Percentiles rank a stretch among this genome's conserved stretches.
Conservation (phyloP, 2,329 filamentous ascomycete genomes). For the Arthrobotrys iridis region DNA sequence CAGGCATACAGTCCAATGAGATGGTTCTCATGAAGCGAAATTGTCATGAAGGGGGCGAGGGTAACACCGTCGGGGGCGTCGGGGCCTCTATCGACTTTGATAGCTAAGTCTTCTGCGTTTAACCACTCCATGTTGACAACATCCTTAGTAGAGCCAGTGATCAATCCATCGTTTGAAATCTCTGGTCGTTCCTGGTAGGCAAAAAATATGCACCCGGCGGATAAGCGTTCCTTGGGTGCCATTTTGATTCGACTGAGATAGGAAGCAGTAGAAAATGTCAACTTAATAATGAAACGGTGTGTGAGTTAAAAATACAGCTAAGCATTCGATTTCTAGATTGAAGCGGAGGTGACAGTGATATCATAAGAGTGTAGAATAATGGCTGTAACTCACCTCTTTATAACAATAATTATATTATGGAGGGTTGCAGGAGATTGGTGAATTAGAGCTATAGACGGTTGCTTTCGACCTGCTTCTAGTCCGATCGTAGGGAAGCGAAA, state of each 20-base stretch:
- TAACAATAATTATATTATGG: background rate
- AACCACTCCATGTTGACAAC: constrained; percentile 49
- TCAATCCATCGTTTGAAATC: constrained; percentile 20
- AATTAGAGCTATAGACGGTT: background rate
- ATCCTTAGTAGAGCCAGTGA: constrained; percentile 43
- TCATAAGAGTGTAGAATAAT: background rate
- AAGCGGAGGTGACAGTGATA: background rate
- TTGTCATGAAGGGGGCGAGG: constrained; percentile 45
- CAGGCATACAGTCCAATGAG: constrained; percentile 40
- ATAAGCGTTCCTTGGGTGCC: constrained; percentile 35
- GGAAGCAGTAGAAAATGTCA: background rate
- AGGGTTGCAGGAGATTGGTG: background rate
- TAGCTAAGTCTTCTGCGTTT: constrained; percentile 36
- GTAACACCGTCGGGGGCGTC: constrained; percentile 1
- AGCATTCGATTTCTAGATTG: too few species aligned
- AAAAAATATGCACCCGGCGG: constrained; percentile 38
- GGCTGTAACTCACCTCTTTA: background rate
- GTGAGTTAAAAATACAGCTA: too few species aligned
- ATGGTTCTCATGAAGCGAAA: constrained; percentile 41
- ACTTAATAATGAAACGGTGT: background rate
- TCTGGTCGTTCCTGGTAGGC: constrained; percentile 33
- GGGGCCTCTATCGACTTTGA: constrained; percentile 7
- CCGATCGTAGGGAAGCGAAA: background rate
- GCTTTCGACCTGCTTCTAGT: background rate
- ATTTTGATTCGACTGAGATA: constrained; percentile 5